Conservation (phyloP, 2,329 filamentous ascomycete species). For the Aspergillus alliaceus region DNA sequence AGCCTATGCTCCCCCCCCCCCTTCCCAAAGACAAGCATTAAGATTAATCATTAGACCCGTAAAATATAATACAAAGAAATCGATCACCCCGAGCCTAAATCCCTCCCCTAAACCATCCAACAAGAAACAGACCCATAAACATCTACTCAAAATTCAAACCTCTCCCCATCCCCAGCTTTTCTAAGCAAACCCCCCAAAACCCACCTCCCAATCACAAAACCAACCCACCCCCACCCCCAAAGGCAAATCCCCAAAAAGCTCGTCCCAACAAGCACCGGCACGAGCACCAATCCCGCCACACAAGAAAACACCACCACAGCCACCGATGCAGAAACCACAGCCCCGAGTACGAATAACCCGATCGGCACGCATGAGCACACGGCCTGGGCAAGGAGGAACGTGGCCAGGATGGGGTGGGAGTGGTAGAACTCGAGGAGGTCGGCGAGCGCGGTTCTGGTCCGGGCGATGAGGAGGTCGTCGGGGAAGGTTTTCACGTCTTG, state of each 20-base stretch:
- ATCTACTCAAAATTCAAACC: too few relatives aligned
- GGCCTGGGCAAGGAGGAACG: constrained; percentile 66
- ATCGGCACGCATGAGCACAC: constrained; percentile 67
- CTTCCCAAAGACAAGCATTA: not conserved
- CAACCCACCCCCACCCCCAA: constrained; percentile 67
- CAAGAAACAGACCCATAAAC: not conserved
- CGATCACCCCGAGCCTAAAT: not conserved
- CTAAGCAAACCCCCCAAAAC: constrained; percentile 7
- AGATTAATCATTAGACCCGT: not conserved
- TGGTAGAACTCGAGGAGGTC: constrained; percentile 58
- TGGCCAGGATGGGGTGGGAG: constrained; percentile 68
- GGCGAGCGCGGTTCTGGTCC: too few relatives aligned
- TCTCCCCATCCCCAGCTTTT: not conserved
- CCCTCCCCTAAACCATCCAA: not conserved
- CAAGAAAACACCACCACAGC: constrained; percentile 57
- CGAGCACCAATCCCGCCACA: constrained; percentile 65
- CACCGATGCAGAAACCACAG: constrained; percentile 62
- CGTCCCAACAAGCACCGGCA: constrained; percentile 68
- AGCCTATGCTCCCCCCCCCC: too few relatives aligned
- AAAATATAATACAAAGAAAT: not conserved
- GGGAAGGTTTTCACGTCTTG: not conserved
- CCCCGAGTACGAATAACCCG: constrained; percentile 64
- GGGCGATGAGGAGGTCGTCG: constrained; percentile 53
- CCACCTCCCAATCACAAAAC: constrained; percentile 42
- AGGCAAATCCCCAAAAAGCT: constrained; percentile 61